These are phyloP conservation scores for Lachnellula suecica DNA, from an alignment of 2,329 filamentous ascomycete genomes.

Conservation along the genomic window DNA sequence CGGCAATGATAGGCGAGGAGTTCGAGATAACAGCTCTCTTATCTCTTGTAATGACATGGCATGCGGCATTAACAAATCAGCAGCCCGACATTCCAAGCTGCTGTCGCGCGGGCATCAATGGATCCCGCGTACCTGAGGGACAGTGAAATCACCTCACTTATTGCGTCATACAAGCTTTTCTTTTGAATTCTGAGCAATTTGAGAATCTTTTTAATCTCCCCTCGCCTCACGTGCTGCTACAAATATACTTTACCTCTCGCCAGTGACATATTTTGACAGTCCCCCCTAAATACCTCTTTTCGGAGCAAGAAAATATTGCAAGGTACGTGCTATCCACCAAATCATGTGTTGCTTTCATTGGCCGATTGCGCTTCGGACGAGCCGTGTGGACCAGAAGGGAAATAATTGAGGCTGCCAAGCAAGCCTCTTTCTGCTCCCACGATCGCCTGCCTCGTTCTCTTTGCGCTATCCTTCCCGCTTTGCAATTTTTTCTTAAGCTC, in stretches of 20 bases:
- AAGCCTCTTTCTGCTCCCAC: constrained; percentile 17
- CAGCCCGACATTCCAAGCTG: not conserved
- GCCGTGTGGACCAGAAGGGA: constrained; percentile 1
- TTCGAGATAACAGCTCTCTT: constrained; percentile 10
- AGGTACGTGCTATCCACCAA: not conserved
- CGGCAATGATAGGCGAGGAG: constrained; percentile 3
- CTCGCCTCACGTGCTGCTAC: no score
- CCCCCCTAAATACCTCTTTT: not conserved
- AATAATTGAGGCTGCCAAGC: constrained; percentile 13
- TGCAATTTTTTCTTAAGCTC: constrained; percentile 5
- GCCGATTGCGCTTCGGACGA: constrained; percentile 13
- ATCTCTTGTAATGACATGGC: constrained; percentile 14
- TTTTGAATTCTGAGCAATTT: no score
- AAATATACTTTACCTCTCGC: not conserved
- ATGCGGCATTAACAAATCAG: constrained; percentile 2
- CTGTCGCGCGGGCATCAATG: not conserved
- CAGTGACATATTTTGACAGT: not conserved
- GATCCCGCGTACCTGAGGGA: not conserved
- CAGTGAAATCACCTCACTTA: not conserved
- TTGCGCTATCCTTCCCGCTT: constrained; percentile 4
- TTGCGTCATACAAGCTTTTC: not conserved
- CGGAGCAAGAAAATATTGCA: not conserved
- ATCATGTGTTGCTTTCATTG: no score
- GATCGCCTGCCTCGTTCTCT: constrained; percentile 11
- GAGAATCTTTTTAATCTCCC: no score